Base-by-base conservation (phyloP, 257 asterid species). In the Solanum chaucha region DNA sequence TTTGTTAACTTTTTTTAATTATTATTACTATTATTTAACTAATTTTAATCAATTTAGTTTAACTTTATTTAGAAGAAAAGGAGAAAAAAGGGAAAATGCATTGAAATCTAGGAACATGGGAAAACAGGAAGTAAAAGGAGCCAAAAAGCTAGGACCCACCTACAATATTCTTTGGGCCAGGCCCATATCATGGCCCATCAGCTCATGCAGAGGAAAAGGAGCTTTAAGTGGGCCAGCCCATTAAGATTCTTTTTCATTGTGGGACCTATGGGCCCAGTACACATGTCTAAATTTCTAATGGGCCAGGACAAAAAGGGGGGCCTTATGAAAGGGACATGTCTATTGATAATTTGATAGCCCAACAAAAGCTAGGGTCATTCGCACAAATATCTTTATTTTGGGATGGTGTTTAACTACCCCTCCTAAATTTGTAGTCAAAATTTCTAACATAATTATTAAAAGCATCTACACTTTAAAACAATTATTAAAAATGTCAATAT, bases 91-190 rank as follows among this genome's bases (percentile, higher is more conserved):
- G 36, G 28, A 78, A 72, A 36, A 17, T 85, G 13, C 5, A 4
- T 17, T 19, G 32, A 88, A 85, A 51, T 72, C 26, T 83, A 83
- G 26, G 75, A 15, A 55, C 61, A 8, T 41, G 74, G 41, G 26
- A 48, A 59, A 83, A 7, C 14, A 83, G 8, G 24, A 35, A 44
- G 19, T 30, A 51, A 61, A 74, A 48, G 58, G 86, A 40, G 17
- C 11, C 61, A 3, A 77, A 85, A 59, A 58, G 86, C 48, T 1
- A 46, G 51, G 75, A 51, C 61, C 89, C 71, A 41, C 55, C 86
- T 75, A 71, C 51, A 72, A 81, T 88, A 86, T 82, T 87, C 89
- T 73, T 26, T 82, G 87, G 87, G 87, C 73, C 68, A 72, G 86
- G 87, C 70, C 77, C 74, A 83, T 36, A 46, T n/a, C 2, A 22